Evolutionary conservation across 768 basidiomycete species (phyloP), one percentile per base, ranked within the genome.

Genomic region (Mycena filopes): DNA sequence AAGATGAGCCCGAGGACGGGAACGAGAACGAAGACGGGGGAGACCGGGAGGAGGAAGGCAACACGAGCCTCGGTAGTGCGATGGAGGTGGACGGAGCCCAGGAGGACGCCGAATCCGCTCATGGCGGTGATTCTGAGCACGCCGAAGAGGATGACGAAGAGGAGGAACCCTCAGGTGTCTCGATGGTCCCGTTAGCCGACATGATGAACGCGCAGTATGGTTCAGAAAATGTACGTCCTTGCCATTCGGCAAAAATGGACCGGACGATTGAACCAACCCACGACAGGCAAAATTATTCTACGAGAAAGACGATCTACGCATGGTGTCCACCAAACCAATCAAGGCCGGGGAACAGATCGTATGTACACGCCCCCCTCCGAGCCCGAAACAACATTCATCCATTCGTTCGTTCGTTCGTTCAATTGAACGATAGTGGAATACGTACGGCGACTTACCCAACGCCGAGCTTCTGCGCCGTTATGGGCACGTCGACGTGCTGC

Each of bases 161-260:
- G 15, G 81, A 83, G 4, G 85, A 83, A 28, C 41, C 65, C 2
- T 41, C 49, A 23, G 76, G 76, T 3, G 87, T 93, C 12, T 88
- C 92, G 3, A 96, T 99, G 95, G 92, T 98, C 5, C 96, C 97
- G 0, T 89, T 99, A 81, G 98, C 98, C 4, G 98, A 99, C 77
- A 88, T 99, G 81, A 80, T 99, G 51, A 99, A 99, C 72, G 98
- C 97, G 13, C 86, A 89, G 56, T 93, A 88, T 75, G 90, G 87
- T 10, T 86, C 86, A 41, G 92, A 95, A 75, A 99, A 98, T 67
- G 96, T 95, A 71, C 66, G 89, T 26, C 20, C 59, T 41, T 43
- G 55, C 57, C 49, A 23, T 42, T 63, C 23, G 66, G 18, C 45
- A 40, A n/a, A n/a, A n/a, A 36, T 36, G 58, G 43, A 61, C 51